Evolutionary conservation across 1,284 basidiomycete genomes (phyloP), one percentile per base, ranked within the genome.

Genomic region (Microbotryum scabiosae): DNA sequence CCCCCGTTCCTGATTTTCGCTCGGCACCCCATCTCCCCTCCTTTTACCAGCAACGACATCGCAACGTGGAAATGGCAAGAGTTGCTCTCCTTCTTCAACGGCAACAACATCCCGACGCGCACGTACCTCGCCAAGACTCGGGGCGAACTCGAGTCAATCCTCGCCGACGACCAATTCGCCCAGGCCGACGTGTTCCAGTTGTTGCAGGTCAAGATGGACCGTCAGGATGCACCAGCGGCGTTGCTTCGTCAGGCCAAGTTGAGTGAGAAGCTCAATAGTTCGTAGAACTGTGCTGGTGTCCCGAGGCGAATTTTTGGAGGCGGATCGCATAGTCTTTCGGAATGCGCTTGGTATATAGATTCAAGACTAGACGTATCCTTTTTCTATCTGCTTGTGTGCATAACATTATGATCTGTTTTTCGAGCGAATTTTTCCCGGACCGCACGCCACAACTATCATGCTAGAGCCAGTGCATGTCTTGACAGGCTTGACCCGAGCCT

Each of bases 151-250:
- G 79, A 82, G 32, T 73, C 72, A 10, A 79, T 92, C 28, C 78
- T 92, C 57, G 77, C 81, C 20, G 78, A 85, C 69, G 64, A 75
- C 1, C 71, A 76, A 10, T 90, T 91, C 69, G 80, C 77, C 1
- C 78, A 70, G 43, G 82, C 84, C 5, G 78, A 82, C 52, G 80
- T 81, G 72, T 84, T 88, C 57, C 86, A 88, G 73, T 76, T 91
- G 41, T 84, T 91, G 9, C 88, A 91, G 75, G 80, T 91, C 10
- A 76, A 85, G 61, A 88, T 91, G 86, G 79, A 79, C 46, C 80
- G 80, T 66, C 77, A 81, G 32, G 89, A 91, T 74, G 86, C 86
- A 0, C 88, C 88, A 3, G 74, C 78, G 48, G 81, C 83, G 32
- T 76, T 90, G 61, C 77, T 80, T 71, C 74, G 76, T 59, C 78